Base-by-base conservation (phyloP, 1,284 basidiomycete species). In the Moesziomyces globuligerus region DNA sequence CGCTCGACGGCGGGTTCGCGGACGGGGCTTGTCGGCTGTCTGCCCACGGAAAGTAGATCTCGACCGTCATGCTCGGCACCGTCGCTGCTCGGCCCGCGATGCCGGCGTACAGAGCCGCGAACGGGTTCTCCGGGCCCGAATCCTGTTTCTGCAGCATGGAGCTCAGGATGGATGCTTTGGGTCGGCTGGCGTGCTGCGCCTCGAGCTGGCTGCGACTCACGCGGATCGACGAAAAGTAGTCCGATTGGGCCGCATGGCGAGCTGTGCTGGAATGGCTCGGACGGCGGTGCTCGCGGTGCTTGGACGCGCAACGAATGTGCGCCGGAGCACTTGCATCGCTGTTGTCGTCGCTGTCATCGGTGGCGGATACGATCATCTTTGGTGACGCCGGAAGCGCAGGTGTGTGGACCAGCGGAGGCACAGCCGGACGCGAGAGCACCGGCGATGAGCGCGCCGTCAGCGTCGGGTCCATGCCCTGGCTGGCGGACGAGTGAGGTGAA, bases 11-110 rank as follows among this genome's bases (percentile, higher is more conserved):
- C 7, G 66, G 54, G 3, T 57, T 61, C 7, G 69, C 47, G 11
- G 60, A 36, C 8, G 62, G 17, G 6, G 57, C 23, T 20, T 65
- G 55, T n/a, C 43, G 20, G 38, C 40, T 84, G 2, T 84, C 84
- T 4, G 91, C 90, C 77, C 90, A 89, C 0, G 95, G 95, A 84
- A 96, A 98, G 84, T 90, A 98, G 1, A 98, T 86, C 43, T 88
- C 87, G 45, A 96, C 88, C 17, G 86, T 86, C 57, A 90, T 74
- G 6, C 82, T 83, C 1, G 84, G 83, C 9, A 80, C 65, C 1
- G 80, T 78, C 7, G 74, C 71, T 24, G 66, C 71, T 1, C 75
- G 82, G 4, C 84, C 83, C 3, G 83, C 83, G 4, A 84, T 83
- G n/a, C 83, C 83, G 17, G 83, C 83, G 56, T 84, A 86, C 28